Evolutionary conservation across 192 early-diverging fungal species (phyloP).

Genomic region (Ambispora gerdemannii): DNA sequence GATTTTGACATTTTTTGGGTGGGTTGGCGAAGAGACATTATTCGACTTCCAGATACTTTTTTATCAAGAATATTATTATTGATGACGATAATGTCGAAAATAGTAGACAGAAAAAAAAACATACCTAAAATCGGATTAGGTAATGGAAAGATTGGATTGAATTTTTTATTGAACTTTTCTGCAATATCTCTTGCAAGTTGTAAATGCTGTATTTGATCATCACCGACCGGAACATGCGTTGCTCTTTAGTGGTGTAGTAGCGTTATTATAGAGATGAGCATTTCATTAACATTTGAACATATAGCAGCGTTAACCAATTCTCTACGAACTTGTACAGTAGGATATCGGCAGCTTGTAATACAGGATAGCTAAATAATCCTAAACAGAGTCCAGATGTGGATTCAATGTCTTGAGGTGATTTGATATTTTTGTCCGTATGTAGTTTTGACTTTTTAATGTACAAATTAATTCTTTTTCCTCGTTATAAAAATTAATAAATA

Average conservation of each 20-base stretch:
- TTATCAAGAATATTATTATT: not conserved
- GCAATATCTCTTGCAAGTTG: constrained; percentile 83
- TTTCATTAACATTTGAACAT: too few relatives aligned
- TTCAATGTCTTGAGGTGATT: constrained; percentile 44
- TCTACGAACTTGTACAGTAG: constrained; percentile 70
- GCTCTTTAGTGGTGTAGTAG: too few relatives aligned
- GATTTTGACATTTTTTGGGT: constrained; percentile 87
- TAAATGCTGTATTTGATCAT: constrained; percentile 90
- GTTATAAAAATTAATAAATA: not conserved
- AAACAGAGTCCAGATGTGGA: constrained; percentile 52
- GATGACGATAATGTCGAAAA: not conserved
- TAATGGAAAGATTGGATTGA: constrained; percentile 64
- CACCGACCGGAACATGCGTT: constrained; percentile 86
- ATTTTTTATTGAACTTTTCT: constrained; percentile 70
- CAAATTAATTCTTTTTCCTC: not conserved
- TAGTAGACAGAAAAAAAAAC: constrained; percentile 12
- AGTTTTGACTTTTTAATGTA: constrained; percentile 42
- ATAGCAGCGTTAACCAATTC: too few relatives aligned
- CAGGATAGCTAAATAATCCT: constrained; percentile 87
- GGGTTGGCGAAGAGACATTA: constrained; percentile 84
- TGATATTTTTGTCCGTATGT: constrained; percentile 37
- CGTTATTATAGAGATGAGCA: too few relatives aligned
- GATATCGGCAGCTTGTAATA: constrained; percentile 90
- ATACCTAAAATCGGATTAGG: constrained; percentile 65
- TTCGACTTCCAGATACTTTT: constrained; percentile 56